Evolutionary conservation across 495 filamentous ascomycete genomes (phyloP), one percentile per base, ranked within the genome.

Genomic region (Penicillium cataractarum): DNA sequence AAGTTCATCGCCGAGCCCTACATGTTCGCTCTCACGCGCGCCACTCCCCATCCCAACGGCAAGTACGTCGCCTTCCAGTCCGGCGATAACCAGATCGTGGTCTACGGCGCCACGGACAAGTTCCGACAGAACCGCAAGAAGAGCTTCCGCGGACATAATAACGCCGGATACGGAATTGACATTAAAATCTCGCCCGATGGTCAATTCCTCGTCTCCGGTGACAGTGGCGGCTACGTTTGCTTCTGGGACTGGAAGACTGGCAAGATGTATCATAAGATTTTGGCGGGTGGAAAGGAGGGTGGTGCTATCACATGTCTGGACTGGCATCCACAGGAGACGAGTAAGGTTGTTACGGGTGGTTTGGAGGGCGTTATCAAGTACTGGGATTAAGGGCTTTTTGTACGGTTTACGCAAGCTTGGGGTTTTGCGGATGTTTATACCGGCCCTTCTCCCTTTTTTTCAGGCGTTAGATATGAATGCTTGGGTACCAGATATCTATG

Each of bases 161-260:
- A 90, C 58, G 92, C 93, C 1, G 95, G 95, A 15, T 97, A 96
- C 71, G 93, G 90, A 27, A 91, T 97, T 66, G 95, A 97, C 67
- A 82, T 99, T 52, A 88, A 87, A 40, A 89, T 93, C 74, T 90
- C 86, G 58, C 95, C 95, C 1, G 95, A 97, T 70, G 95, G 95
- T 3, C 90, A 93, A 70, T 92, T 97, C 71, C 81, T 98, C 54
- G 86, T 82, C 13, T 89, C 84, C 35, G 95, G 95, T 57, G 96
- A 98, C 73, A 89, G 82, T 40, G 92, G 82, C 40, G 95, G 95
- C 24, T 97, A 84, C 67, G 87, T 94, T 48, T 97, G 91, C 75
- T 97, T 97, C 79, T 99, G 93, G 93, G 94, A 97, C 74, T 98
- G 91, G 87, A 99, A 98, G 86, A 97, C 92, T 39, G 92, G 93